These are phyloP conservation scores for Metschnikowia lochheadii DNA, from an alignment of 805 yeast genomes.

Conservation along the genomic window DNA sequence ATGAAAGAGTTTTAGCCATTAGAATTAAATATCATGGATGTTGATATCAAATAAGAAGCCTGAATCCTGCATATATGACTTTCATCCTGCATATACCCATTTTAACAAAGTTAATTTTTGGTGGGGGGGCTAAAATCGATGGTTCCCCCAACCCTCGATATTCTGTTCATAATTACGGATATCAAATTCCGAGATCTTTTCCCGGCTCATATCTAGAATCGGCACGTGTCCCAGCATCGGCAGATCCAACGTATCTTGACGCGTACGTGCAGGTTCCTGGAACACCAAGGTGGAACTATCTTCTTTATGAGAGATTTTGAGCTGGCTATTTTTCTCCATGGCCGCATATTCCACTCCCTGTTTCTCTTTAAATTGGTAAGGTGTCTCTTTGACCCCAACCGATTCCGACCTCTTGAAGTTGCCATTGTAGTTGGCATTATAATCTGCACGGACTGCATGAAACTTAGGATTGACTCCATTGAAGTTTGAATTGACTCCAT, in stretches of 20 bases:
- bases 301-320: not conserved
- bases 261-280: not conserved
- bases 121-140: not conserved
- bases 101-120: too few relatives aligned
- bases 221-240: not conserved
- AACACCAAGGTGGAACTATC: not conserved
- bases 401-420: too few relatives aligned
- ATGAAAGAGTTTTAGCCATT: too few relatives aligned
- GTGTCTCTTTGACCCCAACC: not conserved
- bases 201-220: not conserved
- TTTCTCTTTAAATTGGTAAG: not conserved
- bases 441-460: too few relatives aligned
- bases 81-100: too few relatives aligned
- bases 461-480: too few relatives aligned
- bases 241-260: conserved; percentile 2
- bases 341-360: not conserved
- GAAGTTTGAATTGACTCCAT: too few relatives aligned
- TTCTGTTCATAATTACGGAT: conserved; percentile 13
- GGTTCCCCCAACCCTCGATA: conserved; percentile 16
- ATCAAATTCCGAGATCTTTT: conserved; percentile 5
- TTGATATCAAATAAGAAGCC: too few relatives aligned
- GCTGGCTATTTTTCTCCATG: not conserved
- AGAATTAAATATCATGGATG: too few relatives aligned
- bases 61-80: too few relatives aligned
- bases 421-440: too few relatives aligned